A percentile compares a stretch with the other conserved stretches of the same genome.
These are phyloP conservation scores for Penicillium sp. DNA, from an alignment of 2,329 filamentous ascomycete species.

Conservation along the genomic window DNA sequence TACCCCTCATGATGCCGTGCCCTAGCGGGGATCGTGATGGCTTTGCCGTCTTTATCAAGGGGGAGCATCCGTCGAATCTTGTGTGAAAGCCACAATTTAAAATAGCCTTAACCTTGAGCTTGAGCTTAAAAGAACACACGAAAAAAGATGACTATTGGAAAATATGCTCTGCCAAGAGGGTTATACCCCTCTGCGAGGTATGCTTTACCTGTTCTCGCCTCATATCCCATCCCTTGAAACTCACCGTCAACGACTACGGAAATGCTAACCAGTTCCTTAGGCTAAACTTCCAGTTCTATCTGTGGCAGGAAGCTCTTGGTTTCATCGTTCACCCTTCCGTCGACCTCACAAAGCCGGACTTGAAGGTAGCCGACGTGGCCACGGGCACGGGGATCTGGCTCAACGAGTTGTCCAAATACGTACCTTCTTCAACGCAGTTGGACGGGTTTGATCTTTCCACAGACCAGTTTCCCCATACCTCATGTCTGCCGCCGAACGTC, in stretches of 20 bases:
- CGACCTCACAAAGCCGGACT: neutral
- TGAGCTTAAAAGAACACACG: neutral
- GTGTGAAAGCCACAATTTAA: neutral
- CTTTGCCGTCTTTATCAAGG: neutral
- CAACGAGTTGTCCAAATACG: neutral
- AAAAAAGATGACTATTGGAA: neutral
- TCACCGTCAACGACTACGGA: neutral
- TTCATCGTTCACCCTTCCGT: neutral
- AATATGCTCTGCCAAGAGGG: neutral
- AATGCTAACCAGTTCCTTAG: neutral
- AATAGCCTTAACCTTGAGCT: no score
- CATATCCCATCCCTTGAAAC: neutral
- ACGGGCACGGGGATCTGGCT: conserved; percentile 1
- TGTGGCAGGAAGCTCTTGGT: neutral
- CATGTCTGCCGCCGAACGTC: neutral
- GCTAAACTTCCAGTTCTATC: neutral
- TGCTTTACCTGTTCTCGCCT: neutral
- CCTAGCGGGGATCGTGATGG: neutral
- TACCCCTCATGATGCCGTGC: neutral
- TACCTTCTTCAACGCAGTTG: neutral
- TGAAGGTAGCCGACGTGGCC: conserved; percentile 1
- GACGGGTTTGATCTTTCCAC: conserved; percentile 2
- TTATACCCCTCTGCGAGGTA: neutral
- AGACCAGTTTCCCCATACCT: neutral
- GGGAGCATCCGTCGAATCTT: neutral